Evolutionary conservation across 768 basidiomycete species (phyloP).

Genomic region (Dioszegia hungarica): DNA sequence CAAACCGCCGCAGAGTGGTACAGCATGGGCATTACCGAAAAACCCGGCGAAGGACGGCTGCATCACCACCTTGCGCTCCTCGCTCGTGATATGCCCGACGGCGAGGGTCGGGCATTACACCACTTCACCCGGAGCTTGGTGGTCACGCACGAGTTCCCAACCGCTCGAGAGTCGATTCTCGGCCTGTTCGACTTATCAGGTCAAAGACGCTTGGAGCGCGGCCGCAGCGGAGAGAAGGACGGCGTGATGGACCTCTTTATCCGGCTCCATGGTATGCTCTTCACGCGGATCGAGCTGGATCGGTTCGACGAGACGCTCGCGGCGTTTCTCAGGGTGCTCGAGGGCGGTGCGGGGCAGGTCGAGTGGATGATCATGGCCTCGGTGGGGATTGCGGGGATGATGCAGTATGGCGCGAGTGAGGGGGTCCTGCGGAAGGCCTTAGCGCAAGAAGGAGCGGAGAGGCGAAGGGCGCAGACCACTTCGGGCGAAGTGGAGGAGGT

Average conservation of each 20-base stretch:
- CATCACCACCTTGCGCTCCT: slow-evolving; percentile 91
- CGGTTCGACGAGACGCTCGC: slow-evolving; percentile 76
- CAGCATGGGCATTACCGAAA: slow-evolving; percentile 73
- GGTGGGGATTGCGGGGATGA: slow-evolving; percentile 70
- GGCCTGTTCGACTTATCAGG: slow-evolving; percentile 73
- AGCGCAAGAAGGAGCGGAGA: slow-evolving; percentile 50
- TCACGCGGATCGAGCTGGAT: slow-evolving; percentile 90
- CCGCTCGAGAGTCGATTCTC: slow-evolving; percentile 82
- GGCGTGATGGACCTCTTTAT: slow-evolving; percentile 71
- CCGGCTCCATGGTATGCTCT: slow-evolving; percentile 91
- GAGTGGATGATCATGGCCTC: slow-evolving; percentile 98
- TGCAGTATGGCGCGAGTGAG: slow-evolving; percentile 79
- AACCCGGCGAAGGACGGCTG: slow-evolving; percentile 87
- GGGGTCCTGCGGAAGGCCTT: slow-evolving; percentile 66
- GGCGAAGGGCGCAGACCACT: slow-evolving; percentile 50
- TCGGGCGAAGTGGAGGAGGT: slow-evolving; percentile 60
- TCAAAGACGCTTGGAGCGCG: slow-evolving; percentile 56
- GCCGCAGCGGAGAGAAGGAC: neutral
- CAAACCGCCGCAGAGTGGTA: slow-evolving; percentile 91
- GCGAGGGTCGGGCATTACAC: slow-evolving; percentile 80
- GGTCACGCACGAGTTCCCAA: slow-evolving; percentile 78
- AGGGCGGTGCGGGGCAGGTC: slow-evolving; percentile 61
- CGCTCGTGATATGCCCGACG: slow-evolving; percentile 71
- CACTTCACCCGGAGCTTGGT: slow-evolving; percentile 95
- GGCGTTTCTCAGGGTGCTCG: slow-evolving; percentile 78